Base-by-base conservation (phyloP, 345 rosid genomes). In the Gossypium mustelinum region DNA sequence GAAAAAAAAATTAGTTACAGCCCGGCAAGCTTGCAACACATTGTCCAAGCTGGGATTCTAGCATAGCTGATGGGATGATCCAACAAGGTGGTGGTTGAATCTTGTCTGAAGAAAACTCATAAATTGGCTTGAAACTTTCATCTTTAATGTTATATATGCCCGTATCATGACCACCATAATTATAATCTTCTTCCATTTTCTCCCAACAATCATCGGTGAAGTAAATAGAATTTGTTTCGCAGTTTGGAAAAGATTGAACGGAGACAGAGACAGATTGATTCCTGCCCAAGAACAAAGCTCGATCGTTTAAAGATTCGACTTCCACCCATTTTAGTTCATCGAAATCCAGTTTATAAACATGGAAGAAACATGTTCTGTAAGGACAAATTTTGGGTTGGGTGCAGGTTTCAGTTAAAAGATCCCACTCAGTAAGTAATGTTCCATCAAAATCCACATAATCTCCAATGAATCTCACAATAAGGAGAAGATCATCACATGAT, bases 181-280 rank as follows among this genome's bases (percentile, higher is more conserved):
- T 11, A n/a, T 20, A 54, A 55, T 56, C 50, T 29, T 54, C 25
- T 1, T 20, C 29, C 65, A 72, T 72, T n/a, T 4, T 20, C 11
- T 11, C 18, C 65, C 75, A 72, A 4, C 11, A 54, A 56, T 72
- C 75, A 72, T 72, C 75, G 3, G 22, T 72, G 8, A 56, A 72
- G 17, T 56, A 72, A 56, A 72, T 72, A 0, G 54, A 72, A 3
- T 39, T 72, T 1, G 1, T 2, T 39, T 41, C 11, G 44, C 75
- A 72, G 34, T 34, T 41, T 0, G 29, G 1, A 43, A 41, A 55
- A 55, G 34, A 55, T 39, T 11, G 24, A 2, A 29, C 10, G 2
- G 62, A 56, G 25, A 72, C 50, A 2, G 65, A 56, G 20, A 41
- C 51, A n/a, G 41, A 56, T 3, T 57, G 65, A 34, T 72, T 72